These are phyloP conservation scores for Protostelium mycophagum DNA, from an alignment of 78 protist species.

Conservation along the genomic window DNA sequence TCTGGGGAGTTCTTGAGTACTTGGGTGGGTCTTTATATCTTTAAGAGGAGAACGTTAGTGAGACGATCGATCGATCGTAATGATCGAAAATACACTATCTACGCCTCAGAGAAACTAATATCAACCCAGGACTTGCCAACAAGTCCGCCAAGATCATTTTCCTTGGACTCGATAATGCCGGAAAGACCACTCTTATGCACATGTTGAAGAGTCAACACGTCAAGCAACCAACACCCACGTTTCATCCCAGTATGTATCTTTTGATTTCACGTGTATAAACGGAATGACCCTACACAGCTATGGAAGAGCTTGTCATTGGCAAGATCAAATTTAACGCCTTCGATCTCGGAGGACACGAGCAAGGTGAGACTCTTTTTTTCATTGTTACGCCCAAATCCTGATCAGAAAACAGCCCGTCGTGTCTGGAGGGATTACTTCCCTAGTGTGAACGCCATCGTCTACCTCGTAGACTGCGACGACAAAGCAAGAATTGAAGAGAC, in stretches of 20 bases:
- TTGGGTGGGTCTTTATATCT: too few relatives aligned
- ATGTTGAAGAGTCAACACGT: slow-evolving; percentile 88
- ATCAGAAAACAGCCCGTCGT: slow-evolving; percentile 68
- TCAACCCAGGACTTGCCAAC: slow-evolving; percentile 77
- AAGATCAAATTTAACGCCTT: slow-evolving; percentile 83
- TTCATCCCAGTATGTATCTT: slow-evolving; percentile 84
- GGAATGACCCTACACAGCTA: slow-evolving; percentile 33
- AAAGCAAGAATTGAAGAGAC: slow-evolving; percentile 89
- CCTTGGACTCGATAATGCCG: slow-evolving; percentile 99
- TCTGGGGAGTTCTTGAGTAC: slow-evolving; percentile 6
- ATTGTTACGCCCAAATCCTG: not conserved
- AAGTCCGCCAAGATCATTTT: slow-evolving; percentile 97
- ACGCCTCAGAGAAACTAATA: too few relatives aligned
- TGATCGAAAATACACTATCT: too few relatives aligned
- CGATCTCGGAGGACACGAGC: slow-evolving; percentile 98
- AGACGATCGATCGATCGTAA: too few relatives aligned
- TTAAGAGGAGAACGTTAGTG: too few relatives aligned
- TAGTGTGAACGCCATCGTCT: slow-evolving; percentile 94
- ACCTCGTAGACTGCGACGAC: slow-evolving; percentile 90
- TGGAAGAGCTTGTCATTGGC: slow-evolving; percentile 94
- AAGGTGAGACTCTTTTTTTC: slow-evolving; percentile 11
- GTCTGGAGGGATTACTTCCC: slow-evolving; percentile 94
- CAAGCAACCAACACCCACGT: slow-evolving; percentile 82
- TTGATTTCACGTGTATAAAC: not conserved
- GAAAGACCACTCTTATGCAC: slow-evolving; percentile 99